phyloP scores from a whole-genome alignment of 257 asterid genomes.

The Solanum clarkiae region DNA sequence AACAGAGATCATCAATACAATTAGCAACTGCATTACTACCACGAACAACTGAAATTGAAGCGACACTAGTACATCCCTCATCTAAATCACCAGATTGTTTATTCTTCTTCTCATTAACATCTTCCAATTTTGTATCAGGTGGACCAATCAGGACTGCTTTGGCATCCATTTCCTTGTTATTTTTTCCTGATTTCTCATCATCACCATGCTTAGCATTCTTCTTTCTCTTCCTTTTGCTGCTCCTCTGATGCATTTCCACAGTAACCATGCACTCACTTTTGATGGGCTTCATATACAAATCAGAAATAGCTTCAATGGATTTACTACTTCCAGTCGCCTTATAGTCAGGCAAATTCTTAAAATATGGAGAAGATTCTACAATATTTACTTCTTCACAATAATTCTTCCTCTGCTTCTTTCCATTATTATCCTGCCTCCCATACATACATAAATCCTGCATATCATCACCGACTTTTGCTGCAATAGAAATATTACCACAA shows the following conservation, averaged over 20 bases:
- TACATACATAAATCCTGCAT: not conserved
- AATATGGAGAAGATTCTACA: not conserved
- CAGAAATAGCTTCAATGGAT: not conserved
- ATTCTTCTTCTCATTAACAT: not conserved
- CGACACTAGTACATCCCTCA: not conserved
- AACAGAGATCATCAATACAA: slow-evolving; percentile 3
- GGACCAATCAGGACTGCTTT: not conserved
- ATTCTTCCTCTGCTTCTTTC: not conserved
- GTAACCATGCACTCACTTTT: not conserved
- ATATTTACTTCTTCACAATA: not conserved
- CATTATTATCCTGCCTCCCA: not conserved
- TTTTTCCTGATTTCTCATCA: not conserved
- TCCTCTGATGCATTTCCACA: not conserved
- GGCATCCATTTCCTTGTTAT: not conserved
- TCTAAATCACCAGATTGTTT: not conserved
- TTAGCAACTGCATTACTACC: not conserved
- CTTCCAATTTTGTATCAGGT: not conserved
- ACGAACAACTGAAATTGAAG: not conserved
- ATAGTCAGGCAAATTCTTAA: not conserved
- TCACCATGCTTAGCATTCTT: not conserved
- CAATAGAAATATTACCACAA: not conserved
- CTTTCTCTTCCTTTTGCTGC: not conserved
- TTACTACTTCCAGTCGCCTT: not conserved
- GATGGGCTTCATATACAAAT: not conserved
- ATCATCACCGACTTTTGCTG: not conserved